Evolutionary conservation across 2,329 filamentous ascomycete genomes (phyloP).

Genomic region (Zymoseptoria pseudotritici): DNA sequence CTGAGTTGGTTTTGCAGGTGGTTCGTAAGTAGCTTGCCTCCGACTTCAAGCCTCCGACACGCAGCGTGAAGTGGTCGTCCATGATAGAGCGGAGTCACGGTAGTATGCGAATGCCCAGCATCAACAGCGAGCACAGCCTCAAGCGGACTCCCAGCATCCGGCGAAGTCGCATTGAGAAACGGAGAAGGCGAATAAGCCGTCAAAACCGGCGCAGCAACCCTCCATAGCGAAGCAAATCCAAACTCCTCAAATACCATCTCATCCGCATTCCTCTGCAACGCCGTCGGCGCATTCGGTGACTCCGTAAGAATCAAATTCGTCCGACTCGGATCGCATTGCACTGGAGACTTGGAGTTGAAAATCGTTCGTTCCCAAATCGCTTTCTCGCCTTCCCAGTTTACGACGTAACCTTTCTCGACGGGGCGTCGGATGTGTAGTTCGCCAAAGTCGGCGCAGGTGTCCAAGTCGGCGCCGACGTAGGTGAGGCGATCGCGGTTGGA

Average conservation of each 20-base stretch:
- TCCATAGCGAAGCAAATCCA: constrained; percentile 78
- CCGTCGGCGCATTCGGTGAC: constrained; percentile 72
- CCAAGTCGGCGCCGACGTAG: constrained; percentile 73
- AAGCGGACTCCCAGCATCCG: background rate
- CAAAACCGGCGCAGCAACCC: constrained; percentile 33
- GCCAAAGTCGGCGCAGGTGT: constrained; percentile 77
- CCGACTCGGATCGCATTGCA: constrained; percentile 63
- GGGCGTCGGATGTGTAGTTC: constrained; percentile 81
- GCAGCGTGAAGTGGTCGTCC: constrained; percentile 74
- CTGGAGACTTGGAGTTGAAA: constrained; percentile 48
- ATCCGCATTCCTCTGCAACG: constrained; percentile 81
- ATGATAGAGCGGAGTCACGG: constrained; percentile 74
- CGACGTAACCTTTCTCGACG: constrained; percentile 88
- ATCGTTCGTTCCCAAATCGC: constrained; percentile 93
- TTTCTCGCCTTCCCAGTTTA: constrained; percentile 94
- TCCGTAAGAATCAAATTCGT: constrained; percentile 83
- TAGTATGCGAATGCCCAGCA: constrained; percentile 88
- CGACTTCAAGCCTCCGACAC: constrained; percentile 77
- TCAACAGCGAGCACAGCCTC: constrained; percentile 75
- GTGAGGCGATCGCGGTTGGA: constrained; percentile 66
- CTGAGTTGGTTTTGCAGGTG: constrained; percentile 85
- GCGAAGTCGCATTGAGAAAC: constrained; percentile 32
- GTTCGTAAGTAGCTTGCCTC: constrained; percentile 89
- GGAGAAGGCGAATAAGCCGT: constrained; percentile 24
- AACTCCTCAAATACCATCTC: constrained; percentile 98